Percentiles rank a stretch among this genome's conserved stretches.
These are phyloP conservation scores for Lentithecium fluviatile DNA, from an alignment of 495 filamentous ascomycete species.

Conservation along the genomic window DNA sequence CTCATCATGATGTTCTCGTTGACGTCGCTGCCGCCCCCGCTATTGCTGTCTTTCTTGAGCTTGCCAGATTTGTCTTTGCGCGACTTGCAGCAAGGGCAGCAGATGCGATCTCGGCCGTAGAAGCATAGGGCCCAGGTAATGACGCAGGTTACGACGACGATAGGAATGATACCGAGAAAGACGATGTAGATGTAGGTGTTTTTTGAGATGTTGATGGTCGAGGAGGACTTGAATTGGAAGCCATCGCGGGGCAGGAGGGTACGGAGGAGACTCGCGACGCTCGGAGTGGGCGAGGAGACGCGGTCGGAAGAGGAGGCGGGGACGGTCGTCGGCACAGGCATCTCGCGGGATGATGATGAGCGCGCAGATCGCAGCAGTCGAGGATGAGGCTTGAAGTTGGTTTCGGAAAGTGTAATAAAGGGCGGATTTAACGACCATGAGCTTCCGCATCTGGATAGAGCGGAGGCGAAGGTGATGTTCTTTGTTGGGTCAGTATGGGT, in stretches of 20 bases:
- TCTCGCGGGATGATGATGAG: too few species aligned
- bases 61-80: not conserved
- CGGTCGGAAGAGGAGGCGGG: too few species aligned
- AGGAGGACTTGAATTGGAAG: not conserved
- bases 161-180: slow-evolving; percentile 8
- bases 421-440: not conserved
- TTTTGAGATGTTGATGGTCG: not conserved
- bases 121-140: not conserved
- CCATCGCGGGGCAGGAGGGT: not conserved
- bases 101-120: not conserved
- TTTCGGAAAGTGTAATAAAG: not conserved
- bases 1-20: too few species aligned
- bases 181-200: not conserved
- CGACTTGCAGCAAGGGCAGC: not conserved
- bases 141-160: slow-evolving; percentile 21
- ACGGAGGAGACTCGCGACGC: too few species aligned
- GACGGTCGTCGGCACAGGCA: too few species aligned
- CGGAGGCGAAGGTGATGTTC: too few species aligned
- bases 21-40: not conserved
- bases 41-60: not conserved
- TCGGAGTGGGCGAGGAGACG: too few species aligned
- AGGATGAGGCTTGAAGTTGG: not conserved
- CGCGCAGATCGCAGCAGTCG: not conserved
- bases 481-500: too few species aligned
- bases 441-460: too few species aligned